Conservation (phyloP, 163 green algal genomes). For the Scenedesmus sp. region DNA sequence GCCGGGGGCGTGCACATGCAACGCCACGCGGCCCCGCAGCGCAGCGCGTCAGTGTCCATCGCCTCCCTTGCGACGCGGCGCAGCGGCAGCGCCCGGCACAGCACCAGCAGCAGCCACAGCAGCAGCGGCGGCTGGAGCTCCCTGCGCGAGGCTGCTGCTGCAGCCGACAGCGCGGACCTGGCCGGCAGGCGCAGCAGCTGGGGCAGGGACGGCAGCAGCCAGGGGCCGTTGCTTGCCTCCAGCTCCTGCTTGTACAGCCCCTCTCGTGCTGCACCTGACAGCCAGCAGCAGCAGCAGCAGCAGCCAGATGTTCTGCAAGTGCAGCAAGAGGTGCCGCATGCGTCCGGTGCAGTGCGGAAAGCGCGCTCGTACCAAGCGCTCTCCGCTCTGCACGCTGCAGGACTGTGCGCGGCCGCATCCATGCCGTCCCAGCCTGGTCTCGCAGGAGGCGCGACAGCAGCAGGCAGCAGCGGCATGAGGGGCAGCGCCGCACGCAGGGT, state of each 20-base stretch:
- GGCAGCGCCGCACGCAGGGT: background rate
- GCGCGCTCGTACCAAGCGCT: conserved; percentile 42
- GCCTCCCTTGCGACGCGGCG: background rate
- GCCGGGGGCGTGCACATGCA: background rate
- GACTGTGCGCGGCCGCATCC: background rate
- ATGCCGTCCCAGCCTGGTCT: background rate
- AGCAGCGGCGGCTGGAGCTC: background rate
- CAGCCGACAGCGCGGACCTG: background rate
- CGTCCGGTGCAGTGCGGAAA: conserved; percentile 3
- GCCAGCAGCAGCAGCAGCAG: background rate
- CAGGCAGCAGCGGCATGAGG: background rate
- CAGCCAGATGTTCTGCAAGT: background rate
- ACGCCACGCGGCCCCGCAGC: background rate
- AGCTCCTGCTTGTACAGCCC: background rate
- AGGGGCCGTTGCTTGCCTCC: background rate
- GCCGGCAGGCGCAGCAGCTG: background rate
- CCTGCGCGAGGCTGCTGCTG: background rate
- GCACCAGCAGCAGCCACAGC: conserved; percentile 6
- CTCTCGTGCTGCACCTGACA: background rate
- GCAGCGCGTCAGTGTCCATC: background rate
- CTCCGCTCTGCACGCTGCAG: conserved; percentile 39
- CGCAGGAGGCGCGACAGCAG: background rate
- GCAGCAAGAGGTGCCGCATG: background rate
- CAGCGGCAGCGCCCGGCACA: background rate
- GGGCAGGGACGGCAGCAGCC: background rate